Conservation (phyloP, 148 eudicot genomes). For the Polygonum aviculare region DNA sequence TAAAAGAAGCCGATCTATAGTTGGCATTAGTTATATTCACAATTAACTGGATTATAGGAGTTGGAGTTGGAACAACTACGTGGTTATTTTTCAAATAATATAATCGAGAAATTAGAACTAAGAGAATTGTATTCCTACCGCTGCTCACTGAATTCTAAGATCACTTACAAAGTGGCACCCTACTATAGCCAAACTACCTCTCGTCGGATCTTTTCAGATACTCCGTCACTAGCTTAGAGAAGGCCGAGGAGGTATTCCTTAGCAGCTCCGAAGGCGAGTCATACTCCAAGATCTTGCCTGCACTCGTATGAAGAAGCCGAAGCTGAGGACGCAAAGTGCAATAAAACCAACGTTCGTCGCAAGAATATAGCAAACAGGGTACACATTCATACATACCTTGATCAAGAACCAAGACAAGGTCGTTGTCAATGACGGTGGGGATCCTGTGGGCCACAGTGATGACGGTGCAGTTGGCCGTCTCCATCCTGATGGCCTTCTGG, state of each 20-base stretch:
- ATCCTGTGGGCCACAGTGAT: slow-evolving; percentile 70
- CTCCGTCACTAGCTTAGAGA: slow-evolving; percentile 65
- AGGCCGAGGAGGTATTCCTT: slow-evolving; percentile 42
- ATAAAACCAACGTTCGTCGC: too few relatives aligned
- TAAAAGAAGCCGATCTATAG: too few relatives aligned
- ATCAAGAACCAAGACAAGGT: slow-evolving; percentile 85
- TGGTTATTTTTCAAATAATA: too few relatives aligned
- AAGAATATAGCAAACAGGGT: too few relatives aligned
- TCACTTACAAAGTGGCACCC: too few relatives aligned
- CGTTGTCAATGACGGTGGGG: slow-evolving; percentile 79
- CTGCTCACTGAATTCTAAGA: too few relatives aligned
- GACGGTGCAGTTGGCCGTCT: slow-evolving; percentile 65
- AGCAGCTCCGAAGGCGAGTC: slow-evolving; percentile 60
- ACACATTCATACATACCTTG: slow-evolving; percentile 41
- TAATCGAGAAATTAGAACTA: too few relatives aligned
- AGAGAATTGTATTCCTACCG: too few relatives aligned
- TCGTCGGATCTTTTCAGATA: slow-evolving; percentile 53
- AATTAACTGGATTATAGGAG: too few relatives aligned
- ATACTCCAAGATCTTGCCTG: slow-evolving; percentile 69
- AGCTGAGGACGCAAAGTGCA: not conserved
- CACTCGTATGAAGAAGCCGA: slow-evolving; percentile 6
- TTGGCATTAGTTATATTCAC: too few relatives aligned
- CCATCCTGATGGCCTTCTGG: slow-evolving; percentile 65
- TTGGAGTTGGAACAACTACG: too few relatives aligned
- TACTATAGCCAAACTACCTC: not conserved